These are phyloP conservation scores for Dipteronia dyeriana DNA, from an alignment of 345 rosid species.

Conservation along the genomic window DNA sequence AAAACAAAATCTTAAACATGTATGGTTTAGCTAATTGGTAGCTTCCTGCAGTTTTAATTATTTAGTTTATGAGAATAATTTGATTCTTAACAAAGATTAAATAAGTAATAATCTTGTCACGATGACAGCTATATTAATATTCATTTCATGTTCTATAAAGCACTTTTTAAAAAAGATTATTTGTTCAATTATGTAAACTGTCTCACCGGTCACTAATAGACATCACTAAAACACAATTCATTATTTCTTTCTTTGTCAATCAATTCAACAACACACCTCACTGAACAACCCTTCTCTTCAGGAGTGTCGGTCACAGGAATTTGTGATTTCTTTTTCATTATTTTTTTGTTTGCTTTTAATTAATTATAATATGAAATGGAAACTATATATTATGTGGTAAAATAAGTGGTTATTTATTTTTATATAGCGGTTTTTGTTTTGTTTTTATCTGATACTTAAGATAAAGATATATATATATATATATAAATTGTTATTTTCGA, in stretches of 20 bases:
- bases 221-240: neutral
- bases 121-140: slow-evolving; percentile 12
- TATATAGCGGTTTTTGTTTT: too few species aligned
- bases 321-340: neutral
- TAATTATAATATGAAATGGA: too few species aligned
- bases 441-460: too few species aligned
- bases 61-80: too few species aligned
- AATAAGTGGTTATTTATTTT: too few species aligned
- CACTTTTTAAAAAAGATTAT: slow-evolving; percentile 9
- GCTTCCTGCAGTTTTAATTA: neutral
- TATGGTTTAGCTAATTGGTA: neutral
- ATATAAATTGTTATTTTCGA: too few species aligned
- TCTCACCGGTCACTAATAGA: too few species aligned
- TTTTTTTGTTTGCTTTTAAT: too few species aligned
- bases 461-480: too few species aligned
- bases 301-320: slow-evolving; percentile 25
- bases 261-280: neutral
- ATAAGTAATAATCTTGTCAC: neutral
- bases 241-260: neutral
- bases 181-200: neutral
- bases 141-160: neutral
- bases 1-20: too few species aligned
- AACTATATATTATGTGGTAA: neutral
- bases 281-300: neutral
- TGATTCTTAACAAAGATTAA: too few species aligned